Base-by-base conservation (phyloP, 225 moss, liverwort and hornwort genomes). In the Antitrichia curtipendula region DNA sequence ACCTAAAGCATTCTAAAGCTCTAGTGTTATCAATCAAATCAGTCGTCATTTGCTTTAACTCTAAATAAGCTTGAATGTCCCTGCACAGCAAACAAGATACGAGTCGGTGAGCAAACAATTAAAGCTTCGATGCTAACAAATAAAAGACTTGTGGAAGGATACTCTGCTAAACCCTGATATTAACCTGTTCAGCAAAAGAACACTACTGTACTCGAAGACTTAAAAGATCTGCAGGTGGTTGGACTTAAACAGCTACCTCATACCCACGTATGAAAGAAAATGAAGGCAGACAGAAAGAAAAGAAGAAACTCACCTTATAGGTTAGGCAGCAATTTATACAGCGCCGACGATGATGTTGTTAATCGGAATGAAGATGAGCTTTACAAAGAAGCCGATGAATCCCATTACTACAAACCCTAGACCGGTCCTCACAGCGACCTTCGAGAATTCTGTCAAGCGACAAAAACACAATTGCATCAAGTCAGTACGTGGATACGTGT, bases 301-400 rank as follows among this genome's bases (percentile, higher is more conserved):
- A 41, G 74, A 38, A 61, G 31, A 57, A 69, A 76, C 85, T 90
- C 81, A 85, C 88, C 81, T 31, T 43, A 14, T 20, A 87, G 16
- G 75, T 36, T n/a, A 45, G n/a, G 5, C 57, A 75, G 65, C 3
- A 78, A 31, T 70, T 88, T 89, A 96, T 84, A 90, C 92, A 54
- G 91, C 89, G 32, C 96, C 94, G 12, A 96, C 93, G 43, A 96
- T 95, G 75, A 96, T 96, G 78, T 95, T 95, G 92, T 96, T 96
- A 61, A 96, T 96, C 79, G 95, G 94, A 58, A 96, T 96, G 85
- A 96, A 96, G 91, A 96, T 96, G 82, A 96, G 93, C 94, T 96
- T 96, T 18, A 96, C 96, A 45, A 96, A 96, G 80, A 94, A 96
- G 65, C 95, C 96, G 23, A 95, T 92, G 80, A 94, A 92, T 63